A percentile compares a stretch with the other conserved stretches of the same genome.
Conservation (phyloP, 139 green algal genomes). For the Coelastrella sp. region DNA sequence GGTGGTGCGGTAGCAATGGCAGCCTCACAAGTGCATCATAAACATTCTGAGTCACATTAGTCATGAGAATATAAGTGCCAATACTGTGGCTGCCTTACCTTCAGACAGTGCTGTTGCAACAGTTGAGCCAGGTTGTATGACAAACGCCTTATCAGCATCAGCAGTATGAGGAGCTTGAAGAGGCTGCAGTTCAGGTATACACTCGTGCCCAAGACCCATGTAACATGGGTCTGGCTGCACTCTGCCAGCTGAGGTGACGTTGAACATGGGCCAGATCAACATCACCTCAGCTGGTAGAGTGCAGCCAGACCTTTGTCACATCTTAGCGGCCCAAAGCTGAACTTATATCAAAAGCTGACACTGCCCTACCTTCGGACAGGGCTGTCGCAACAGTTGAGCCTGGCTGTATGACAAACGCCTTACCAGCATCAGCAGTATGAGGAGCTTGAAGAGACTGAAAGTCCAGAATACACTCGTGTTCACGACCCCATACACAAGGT, state of each 20-base stretch:
- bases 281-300: no score
- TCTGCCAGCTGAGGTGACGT: no score
- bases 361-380: background rate
- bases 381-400: background rate
- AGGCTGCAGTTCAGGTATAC: constrained; percentile 73
- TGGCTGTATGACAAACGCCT: background rate
- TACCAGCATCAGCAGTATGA: background rate
- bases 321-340: background rate
- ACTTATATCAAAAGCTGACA: background rate
- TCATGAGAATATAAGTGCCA: background rate
- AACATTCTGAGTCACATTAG: no score
- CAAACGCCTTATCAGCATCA: constrained; percentile 16
- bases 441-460: constrained; percentile 50
- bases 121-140: constrained; percentile 92
- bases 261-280: no score
- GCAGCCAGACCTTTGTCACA: no score
- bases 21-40: no score
- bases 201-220: constrained; percentile 96
- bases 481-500: constrained; percentile 99
- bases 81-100: constrained; percentile 34
- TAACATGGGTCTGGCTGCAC: constrained; percentile 65
- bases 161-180: constrained; percentile 16
- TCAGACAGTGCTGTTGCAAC: constrained; percentile 89
- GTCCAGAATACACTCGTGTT: constrained; percentile 95
- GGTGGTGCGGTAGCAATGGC: no score